A percentile compares a stretch with the other conserved stretches of the same genome.
phyloP scores from a whole-genome alignment of 169 alveolate species.

The Eimeria tenella region DNA sequence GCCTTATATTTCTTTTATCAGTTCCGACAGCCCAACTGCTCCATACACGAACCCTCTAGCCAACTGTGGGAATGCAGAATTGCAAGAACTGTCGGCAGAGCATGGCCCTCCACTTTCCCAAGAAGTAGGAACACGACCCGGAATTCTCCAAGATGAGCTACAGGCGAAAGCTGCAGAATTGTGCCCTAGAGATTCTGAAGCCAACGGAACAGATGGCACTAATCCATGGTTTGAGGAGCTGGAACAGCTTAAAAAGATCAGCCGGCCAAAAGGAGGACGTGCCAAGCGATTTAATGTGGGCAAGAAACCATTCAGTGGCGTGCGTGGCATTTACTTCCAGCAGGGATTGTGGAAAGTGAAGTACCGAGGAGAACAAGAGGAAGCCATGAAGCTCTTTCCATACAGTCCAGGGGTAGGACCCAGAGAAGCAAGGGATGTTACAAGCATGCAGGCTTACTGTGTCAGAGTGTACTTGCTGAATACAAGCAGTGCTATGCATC shows the following conservation, averaged over 20 bases:
- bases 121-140: neutral
- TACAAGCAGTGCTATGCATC: neutral
- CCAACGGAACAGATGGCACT: conserved; percentile 9
- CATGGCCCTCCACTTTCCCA: neutral
- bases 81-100: conserved; percentile 22
- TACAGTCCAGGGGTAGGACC: conserved; percentile 72
- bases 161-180: neutral
- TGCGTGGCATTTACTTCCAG: conserved; percentile 81
- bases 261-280: conserved; percentile 76
- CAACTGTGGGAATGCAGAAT: too few relatives aligned
- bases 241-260: conserved; percentile 50
- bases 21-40: neutral
- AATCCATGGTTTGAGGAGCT: conserved; percentile 71
- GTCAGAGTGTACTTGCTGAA: too few relatives aligned
- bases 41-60: neutral
- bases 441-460: neutral
- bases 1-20: conserved; percentile 18
- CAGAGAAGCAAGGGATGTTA: neutral
- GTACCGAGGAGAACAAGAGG: conserved; percentile 76
- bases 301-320: conserved; percentile 80
- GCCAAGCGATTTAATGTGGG: conserved; percentile 80
- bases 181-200: neutral
- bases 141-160: neutral
- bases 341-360: conserved; percentile 82
- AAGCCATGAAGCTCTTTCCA: conserved; percentile 74